Evolutionary conservation across 2,329 filamentous ascomycete species (phyloP).

Genomic region (Phyllosticta capitalensis): DNA sequence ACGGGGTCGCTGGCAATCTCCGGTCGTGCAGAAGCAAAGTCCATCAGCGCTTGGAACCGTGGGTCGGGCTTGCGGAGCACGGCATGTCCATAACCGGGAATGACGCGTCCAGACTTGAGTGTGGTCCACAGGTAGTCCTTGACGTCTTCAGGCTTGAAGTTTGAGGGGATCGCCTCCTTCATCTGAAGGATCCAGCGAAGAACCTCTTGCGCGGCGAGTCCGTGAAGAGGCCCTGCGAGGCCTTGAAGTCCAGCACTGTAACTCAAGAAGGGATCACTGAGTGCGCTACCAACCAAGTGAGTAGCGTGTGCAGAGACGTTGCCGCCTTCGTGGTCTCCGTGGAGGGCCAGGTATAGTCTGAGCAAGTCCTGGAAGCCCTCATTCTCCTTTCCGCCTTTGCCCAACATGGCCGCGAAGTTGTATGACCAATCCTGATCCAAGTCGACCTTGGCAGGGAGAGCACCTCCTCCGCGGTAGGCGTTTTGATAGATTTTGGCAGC

Average conservation of each 20-base stretch:
- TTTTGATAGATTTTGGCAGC: slow-evolving; percentile 98
- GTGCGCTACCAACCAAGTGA: slow-evolving; percentile 86
- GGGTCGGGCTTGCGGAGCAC: slow-evolving; percentile 95
- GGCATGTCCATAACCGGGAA: slow-evolving; percentile 91
- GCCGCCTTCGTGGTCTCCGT: slow-evolving; percentile 96
- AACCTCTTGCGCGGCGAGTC: slow-evolving; percentile 92
- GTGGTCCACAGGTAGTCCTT: slow-evolving; percentile 86
- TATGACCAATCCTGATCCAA: slow-evolving; percentile 90
- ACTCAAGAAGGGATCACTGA: slow-evolving; percentile 90
- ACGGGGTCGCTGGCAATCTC: slow-evolving; percentile 82
- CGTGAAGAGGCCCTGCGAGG: slow-evolving; percentile 86
- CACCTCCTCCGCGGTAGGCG: slow-evolving; percentile 63
- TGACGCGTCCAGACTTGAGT: slow-evolving; percentile 85
- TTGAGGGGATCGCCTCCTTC: slow-evolving; percentile 74
- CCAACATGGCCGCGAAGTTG: slow-evolving; percentile 95
- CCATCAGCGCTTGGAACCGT: slow-evolving; percentile 92
- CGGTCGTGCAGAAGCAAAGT: slow-evolving; percentile 76
- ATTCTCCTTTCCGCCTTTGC: slow-evolving; percentile 78
- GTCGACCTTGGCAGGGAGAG: slow-evolving; percentile 69
- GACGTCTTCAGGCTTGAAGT: slow-evolving; percentile 72
- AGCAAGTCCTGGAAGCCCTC: slow-evolving; percentile 94
- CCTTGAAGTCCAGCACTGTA: slow-evolving; percentile 95
- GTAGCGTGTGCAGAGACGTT: slow-evolving; percentile 96
- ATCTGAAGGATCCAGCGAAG: slow-evolving; percentile 95
- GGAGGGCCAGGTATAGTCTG: slow-evolving; percentile 86